Conservation (phyloP, 2,329 filamentous ascomycete species). For the Penicillium sp. region DNA sequence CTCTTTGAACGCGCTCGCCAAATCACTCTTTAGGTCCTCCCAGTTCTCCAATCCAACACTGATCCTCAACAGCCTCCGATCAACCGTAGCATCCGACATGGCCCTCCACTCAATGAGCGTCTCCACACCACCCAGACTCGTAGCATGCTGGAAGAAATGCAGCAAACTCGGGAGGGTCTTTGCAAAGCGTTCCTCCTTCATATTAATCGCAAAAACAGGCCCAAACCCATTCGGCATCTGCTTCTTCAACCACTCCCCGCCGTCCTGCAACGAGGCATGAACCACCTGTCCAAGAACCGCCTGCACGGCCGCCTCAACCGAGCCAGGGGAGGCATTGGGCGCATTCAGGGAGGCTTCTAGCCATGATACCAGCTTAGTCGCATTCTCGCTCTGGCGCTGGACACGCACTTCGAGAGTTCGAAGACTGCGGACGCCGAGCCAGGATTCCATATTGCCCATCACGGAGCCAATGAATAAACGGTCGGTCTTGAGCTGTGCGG, state of each 20-base stretch:
- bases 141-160: constrained; percentile 88
- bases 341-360: constrained; percentile 57
- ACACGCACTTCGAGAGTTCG: constrained; percentile 85
- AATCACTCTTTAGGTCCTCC: constrained; percentile 79
- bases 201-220: constrained; percentile 78
- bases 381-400: constrained; percentile 71
- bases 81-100: constrained; percentile 77
- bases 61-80: constrained; percentile 72
- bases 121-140: constrained; percentile 90
- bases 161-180: constrained; percentile 74
- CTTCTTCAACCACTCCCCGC: constrained; percentile 70
- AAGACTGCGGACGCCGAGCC: constrained; percentile 84
- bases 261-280: constrained; percentile 79
- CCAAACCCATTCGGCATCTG: constrained; percentile 94
- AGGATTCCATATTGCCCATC: constrained; percentile 87
- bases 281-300: constrained; percentile 62
- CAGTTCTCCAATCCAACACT: constrained; percentile 86
- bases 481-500: constrained; percentile 64
- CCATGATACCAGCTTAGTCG: constrained; percentile 71
- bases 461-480: constrained; percentile 77
- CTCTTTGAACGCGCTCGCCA: constrained; percentile 66
- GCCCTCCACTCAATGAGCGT: constrained; percentile 94
- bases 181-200: constrained; percentile 64
- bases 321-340: constrained; percentile 38
- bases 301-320: constrained; percentile 50